A percentile compares a stretch with the other conserved stretches of the same genome.
Conservation (phyloP, 2,329 filamentous ascomycete genomes). For the Aspergillus proliferans region DNA sequence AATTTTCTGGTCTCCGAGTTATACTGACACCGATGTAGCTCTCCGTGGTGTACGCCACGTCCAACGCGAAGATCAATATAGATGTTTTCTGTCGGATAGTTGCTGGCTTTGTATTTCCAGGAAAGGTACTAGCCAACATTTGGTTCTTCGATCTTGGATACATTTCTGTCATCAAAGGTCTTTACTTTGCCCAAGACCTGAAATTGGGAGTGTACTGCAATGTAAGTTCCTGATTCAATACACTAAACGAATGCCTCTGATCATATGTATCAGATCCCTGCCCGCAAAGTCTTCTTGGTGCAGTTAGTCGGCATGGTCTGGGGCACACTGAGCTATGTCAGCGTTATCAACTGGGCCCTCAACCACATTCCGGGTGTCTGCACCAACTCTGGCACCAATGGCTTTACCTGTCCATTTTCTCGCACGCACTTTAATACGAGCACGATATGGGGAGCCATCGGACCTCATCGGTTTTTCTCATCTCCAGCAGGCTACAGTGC, state of each 20-base stretch:
- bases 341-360: conserved; percentile 42
- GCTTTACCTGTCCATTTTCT: conserved; percentile 51
- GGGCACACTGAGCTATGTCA: conserved; percentile 38
- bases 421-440: conserved; percentile 60
- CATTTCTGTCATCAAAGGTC: conserved; percentile 20
- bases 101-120: conserved; percentile 25
- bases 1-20: neutral
- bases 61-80: conserved; percentile 23
- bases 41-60: conserved; percentile 19
- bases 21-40: conserved; percentile 8
- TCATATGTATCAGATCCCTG: conserved; percentile 25
- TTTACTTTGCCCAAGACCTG: conserved; percentile 24
- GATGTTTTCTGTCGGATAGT: conserved; percentile 23
- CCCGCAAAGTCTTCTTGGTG: conserved; percentile 42
- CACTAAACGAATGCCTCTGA: neutral
- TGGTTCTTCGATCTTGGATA: conserved; percentile 25
- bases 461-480: conserved; percentile 60
- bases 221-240: conserved; percentile 3
- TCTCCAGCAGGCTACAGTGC: conserved; percentile 53
- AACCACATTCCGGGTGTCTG: conserved; percentile 40
- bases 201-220: conserved; percentile 21
- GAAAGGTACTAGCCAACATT: conserved; percentile 24
- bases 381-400: conserved; percentile 51
- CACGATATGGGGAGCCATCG: conserved; percentile 65
- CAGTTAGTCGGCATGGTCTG: conserved; percentile 45